Evolutionary conservation across 2,329 filamentous ascomycete species (phyloP), one percentile per base, ranked within the genome.

Genomic region (Fusarium coffeatum): DNA sequence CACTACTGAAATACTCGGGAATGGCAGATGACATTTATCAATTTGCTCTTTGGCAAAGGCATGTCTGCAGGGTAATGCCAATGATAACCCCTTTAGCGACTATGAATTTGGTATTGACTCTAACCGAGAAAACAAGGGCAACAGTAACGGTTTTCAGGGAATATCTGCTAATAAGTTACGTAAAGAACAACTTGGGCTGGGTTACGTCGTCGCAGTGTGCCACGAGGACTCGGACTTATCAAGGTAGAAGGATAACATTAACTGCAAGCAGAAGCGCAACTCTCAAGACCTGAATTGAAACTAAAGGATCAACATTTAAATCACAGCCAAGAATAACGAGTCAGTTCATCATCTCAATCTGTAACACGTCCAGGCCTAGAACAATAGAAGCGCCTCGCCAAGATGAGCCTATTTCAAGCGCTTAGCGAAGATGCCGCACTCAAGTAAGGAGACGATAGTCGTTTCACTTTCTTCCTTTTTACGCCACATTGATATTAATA

Each of bases 231-330:
- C 18, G 10, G 34, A n/a, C 34, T 37, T 10, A 7, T 7, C 5
- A 37, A 6, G 9, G 34, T 7, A 2, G 10, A 37, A 10, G 9
- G 1, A 11, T 2, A 37, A 6, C n/a, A n/a, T 12, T 6, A 0
- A 4, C 3, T 37, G 10, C 10, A 6, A n/a, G 4, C 3, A 7
- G 13, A 32, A 2, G 3, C 18, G 18, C 34, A 37, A n/a, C 16
- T 18, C 18, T 37, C 6, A 6, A 37, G 3, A 11, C 18, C 10
- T 18, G 11, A n/a, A n/a, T 37, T 10, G 18, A 6, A 37, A 37
- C 10, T 10, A 10, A 37, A n/a, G 34, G 34, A n/a, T 7, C 3
- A 7, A 1, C 6, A 2, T 6, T 0, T n/a, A n/a, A n/a, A n/a
- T 37, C 34, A 37, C 18, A n/a, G 10, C 34, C 34, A 37, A 37